These are phyloP conservation scores for Eucalyptus guilfoylei DNA, from an alignment of 345 rosid species.

Conservation along the genomic window DNA sequence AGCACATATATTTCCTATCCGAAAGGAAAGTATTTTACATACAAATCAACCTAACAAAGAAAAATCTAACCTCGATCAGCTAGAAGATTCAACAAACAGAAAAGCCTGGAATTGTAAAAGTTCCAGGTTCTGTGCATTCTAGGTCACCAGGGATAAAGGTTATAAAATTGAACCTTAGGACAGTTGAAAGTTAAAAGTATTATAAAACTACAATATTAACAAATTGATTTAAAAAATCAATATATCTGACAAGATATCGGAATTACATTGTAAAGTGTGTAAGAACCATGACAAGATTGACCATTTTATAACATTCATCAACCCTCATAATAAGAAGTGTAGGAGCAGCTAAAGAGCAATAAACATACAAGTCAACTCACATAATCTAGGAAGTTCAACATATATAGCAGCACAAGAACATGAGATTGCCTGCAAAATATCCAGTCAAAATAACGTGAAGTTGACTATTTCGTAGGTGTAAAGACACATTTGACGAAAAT, in stretches of 20 bases:
- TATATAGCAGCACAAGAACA: background rate
- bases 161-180: background rate
- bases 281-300: background rate
- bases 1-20: background rate
- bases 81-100: background rate
- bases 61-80: background rate
- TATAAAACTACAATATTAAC: background rate
- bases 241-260: background rate
- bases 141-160: background rate
- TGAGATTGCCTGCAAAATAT: background rate
- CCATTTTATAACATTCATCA: background rate
- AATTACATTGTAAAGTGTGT: background rate
- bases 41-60: background rate
- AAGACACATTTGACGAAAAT: background rate
- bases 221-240: background rate
- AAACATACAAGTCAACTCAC: background rate
- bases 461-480: background rate
- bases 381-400: background rate
- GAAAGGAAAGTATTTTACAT: background rate
- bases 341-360: background rate
- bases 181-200: background rate
- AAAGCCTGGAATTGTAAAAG: background rate
- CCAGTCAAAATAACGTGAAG: background rate
- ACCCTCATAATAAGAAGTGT: background rate
- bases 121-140: background rate